A percentile compares a stretch with the other conserved stretches of the same genome.
Conservation (phyloP, 1,284 basidiomycete genomes). For the Irpex sp. region DNA sequence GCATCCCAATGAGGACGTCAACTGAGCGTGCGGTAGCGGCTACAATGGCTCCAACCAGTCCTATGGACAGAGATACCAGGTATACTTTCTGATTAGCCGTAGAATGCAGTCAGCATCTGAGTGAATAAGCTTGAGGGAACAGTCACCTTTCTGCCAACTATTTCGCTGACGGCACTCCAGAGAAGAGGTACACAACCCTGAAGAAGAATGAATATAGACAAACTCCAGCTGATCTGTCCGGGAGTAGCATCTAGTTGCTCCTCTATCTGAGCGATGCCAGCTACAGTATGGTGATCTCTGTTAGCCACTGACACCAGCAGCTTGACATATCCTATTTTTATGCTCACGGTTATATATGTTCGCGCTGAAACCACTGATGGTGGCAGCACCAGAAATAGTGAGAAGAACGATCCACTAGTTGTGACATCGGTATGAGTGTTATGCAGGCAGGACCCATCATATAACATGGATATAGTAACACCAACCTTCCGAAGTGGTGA, state of each 20-base stretch:
- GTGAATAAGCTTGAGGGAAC: background rate
- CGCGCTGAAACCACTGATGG: slow-evolving; percentile 66
- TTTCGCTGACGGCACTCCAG: slow-evolving; percentile 75
- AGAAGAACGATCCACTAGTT: slow-evolving; percentile 49
- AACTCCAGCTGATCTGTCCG: slow-evolving; percentile 66
- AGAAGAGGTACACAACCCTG: slow-evolving; percentile 68
- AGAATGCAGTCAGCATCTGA: background rate
- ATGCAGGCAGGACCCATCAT: background rate
- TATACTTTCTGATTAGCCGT: slow-evolving; percentile 53
- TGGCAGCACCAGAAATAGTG: slow-evolving; percentile 56
- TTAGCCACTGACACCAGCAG: background rate
- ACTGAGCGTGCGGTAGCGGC: slow-evolving; percentile 68
- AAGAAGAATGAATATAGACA: slow-evolving; percentile 79
- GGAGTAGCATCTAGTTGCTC: slow-evolving; percentile 61
- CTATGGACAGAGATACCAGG: slow-evolving; percentile 56
- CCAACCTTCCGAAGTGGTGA: slow-evolving; percentile 59
- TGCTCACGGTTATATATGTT: slow-evolving; percentile 68
- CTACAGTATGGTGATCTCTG: slow-evolving; percentile 26
- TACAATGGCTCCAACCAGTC: slow-evolving; percentile 60
- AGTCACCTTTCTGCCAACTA: slow-evolving; percentile 73
- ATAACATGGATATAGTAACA: background rate
- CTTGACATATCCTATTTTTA: background rate
- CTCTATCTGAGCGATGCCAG: slow-evolving; percentile 67
- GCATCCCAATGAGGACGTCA: slow-evolving; percentile 67
- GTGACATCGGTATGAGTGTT: background rate